phyloP scores from a whole-genome alignment of 176 grass and related monocot species.

The Oryza coarctata region DNA sequence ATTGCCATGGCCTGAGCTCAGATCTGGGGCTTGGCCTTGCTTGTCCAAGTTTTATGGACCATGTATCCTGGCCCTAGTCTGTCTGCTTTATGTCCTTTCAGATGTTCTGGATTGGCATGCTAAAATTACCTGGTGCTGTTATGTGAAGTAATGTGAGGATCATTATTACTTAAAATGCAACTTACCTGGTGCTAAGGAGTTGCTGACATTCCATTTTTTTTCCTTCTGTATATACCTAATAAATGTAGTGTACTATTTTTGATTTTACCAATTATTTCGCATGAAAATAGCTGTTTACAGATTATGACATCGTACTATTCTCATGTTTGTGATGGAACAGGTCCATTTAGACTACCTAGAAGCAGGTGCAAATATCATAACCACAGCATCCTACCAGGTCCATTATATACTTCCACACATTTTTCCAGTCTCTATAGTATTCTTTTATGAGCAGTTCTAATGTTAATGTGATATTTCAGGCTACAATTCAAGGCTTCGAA shows the following conservation, averaged over 20 bases:
- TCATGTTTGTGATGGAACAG: conserved; percentile 44
- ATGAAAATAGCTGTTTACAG: background rate
- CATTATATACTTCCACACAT: background rate
- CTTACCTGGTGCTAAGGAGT: background rate
- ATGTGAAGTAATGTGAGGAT: background rate
- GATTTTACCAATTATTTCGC: background rate
- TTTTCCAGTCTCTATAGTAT: background rate
- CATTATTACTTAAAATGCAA: background rate
- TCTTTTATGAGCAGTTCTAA: background rate
- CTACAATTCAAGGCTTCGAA: conserved; percentile 90
- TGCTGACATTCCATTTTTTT: background rate
- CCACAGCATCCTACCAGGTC: conserved; percentile 96
- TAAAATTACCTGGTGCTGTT: background rate
- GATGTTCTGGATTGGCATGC: background rate
- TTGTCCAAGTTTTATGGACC: background rate
- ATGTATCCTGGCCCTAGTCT: background rate
- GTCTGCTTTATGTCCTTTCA: background rate
- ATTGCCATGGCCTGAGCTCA: background rate
- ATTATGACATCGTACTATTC: conserved; percentile 4
- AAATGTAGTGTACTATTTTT: background rate
- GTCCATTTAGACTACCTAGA: conserved; percentile 94
- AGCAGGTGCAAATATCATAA: conserved; percentile 83
- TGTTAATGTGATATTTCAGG: conserved; percentile 37
- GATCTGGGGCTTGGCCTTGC: background rate
- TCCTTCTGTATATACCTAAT: background rate